Evolutionary conservation across 805 yeast species (phyloP), one percentile per base, ranked within the genome.

Genomic region (Maudiozyma saulgeensis): DNA sequence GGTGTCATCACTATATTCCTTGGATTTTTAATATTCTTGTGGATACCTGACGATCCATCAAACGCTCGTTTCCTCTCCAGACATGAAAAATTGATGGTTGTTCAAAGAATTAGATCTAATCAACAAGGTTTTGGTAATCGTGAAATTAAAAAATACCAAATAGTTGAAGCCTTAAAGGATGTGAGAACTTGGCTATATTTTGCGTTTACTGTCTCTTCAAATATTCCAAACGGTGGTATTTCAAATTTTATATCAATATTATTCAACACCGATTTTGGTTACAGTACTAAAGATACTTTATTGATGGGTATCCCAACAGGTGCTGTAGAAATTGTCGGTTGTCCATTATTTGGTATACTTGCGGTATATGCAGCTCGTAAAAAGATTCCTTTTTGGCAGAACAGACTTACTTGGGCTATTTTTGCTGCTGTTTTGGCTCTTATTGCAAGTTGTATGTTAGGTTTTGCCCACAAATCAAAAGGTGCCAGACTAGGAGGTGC

Each of bases 51-150:
- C 54, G 62, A 68, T 34, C 87, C 87, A 40, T 67, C 69, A 18
- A 62, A 64, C 25, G 79, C 80, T 3, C 71, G 76, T 71, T 72
- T 72, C 49, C 64, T 73, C 15, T 35, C 39, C 2, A 46, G 50
- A 25, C 70, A 71, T 49, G 84, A 78, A 58, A 62, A 56, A 73
- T 55, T 65, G 19, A 62, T 71, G 59, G 74, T 75, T 41, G 77
- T 78, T 37, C 77, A 73, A 61, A 72, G 81, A 55, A 78, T 77
- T 53, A 75, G 81, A 55, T 56, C 54, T 19, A 79, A 76, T 64
- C 77, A 74, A 56, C 82, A 75, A 54, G 87, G 85, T 44, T 75
- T 76, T 59, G 82, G 83, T 49, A 77, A 73, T 54, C 73, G 67
- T 54, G 65, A 69, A 42, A 78, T 80, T 72, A 80, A 80, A 57